Percentiles rank a stretch among this genome's conserved stretches.
Evolutionary conservation across 2,329 filamentous ascomycete genomes (phyloP).

Genomic region (Trichoderma arundinaceum): DNA sequence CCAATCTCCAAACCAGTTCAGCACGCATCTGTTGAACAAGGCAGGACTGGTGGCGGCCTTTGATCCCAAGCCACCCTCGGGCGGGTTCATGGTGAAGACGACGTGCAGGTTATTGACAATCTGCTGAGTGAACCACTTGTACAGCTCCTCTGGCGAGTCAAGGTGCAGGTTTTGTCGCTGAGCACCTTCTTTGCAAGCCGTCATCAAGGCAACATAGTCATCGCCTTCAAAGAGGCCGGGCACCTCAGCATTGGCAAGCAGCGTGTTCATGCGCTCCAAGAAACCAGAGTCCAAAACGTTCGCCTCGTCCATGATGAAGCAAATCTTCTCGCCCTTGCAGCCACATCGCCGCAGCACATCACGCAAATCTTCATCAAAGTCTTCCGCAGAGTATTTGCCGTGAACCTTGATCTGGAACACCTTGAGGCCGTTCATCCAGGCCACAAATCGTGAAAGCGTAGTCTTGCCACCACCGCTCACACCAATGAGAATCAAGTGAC

Average conservation of each 20-base stretch:
- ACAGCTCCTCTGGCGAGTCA: slow-evolving; percentile 98
- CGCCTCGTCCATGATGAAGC: slow-evolving; percentile 99
- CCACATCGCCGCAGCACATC: slow-evolving; percentile 92
- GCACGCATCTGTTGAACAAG: slow-evolving; percentile 98
- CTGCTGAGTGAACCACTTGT: slow-evolving; percentile 99
- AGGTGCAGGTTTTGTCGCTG: slow-evolving; percentile 93
- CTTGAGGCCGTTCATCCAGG: slow-evolving; percentile 99
- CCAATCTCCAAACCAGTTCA: slow-evolving; percentile 99
- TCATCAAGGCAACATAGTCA: slow-evolving; percentile 98
- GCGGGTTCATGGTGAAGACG: slow-evolving; percentile 99
- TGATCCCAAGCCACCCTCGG: slow-evolving; percentile 89
- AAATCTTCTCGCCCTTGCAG: slow-evolving; percentile 99
- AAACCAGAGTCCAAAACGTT: slow-evolving; percentile 99
- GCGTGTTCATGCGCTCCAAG: slow-evolving; percentile 98
- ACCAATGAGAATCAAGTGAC: slow-evolving; percentile 96
- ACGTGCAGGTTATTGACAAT: slow-evolving; percentile 99
- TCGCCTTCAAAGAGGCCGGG: slow-evolving; percentile 99
- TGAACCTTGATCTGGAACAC: slow-evolving; percentile 99
- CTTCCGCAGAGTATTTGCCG: slow-evolving; percentile 95
- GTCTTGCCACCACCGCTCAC: slow-evolving; percentile 99
- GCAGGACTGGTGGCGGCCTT: slow-evolving; percentile 98
- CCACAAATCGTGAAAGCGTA: slow-evolving; percentile 94
- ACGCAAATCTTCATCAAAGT: slow-evolving; percentile 97
- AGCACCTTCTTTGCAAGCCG: slow-evolving; percentile 96
- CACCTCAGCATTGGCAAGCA: slow-evolving; percentile 98